Conservation (phyloP, 176 grass and related monocot genomes). For the Pontederia paniculata region DNA sequence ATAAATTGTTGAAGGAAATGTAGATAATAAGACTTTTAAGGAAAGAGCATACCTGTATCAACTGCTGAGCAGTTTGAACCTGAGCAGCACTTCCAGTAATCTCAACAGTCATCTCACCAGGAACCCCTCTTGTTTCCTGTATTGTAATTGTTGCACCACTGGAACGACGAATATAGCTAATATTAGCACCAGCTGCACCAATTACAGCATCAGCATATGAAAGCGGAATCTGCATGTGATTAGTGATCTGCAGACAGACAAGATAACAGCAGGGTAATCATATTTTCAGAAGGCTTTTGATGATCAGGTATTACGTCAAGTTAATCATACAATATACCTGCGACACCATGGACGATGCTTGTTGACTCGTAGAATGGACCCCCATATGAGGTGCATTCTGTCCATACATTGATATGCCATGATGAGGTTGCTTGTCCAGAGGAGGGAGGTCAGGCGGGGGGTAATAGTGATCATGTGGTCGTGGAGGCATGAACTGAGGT, state of each 20-base stretch:
- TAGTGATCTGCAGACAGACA: conserved; percentile 34
- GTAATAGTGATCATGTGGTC: conserved; percentile 63
- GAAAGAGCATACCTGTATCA: conserved; percentile 52
- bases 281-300: background rate
- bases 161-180: conserved; percentile 84
- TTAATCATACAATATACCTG: conserved; percentile 43
- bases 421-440: conserved; percentile 68
- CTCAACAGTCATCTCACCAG: conserved; percentile 97
- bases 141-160: conserved; percentile 96
- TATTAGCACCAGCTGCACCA: conserved; percentile 72
- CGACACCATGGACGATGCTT: conserved; percentile 35
- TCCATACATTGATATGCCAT: conserved; percentile 71
- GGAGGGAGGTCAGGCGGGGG: conserved; percentile 55
- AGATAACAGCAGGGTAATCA: background rate
- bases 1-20: background rate
- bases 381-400: conserved; percentile 40
- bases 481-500: conserved; percentile 66
- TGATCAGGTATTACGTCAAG: background rate
- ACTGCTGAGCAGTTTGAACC: conserved; percentile 92
- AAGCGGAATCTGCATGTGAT: conserved; percentile 91
- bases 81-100: conserved; percentile 66
- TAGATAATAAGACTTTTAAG: background rate
- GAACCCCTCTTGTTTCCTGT: conserved; percentile 76
- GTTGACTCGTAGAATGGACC: conserved; percentile 36
- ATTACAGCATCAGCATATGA: conserved; percentile 96